Evolutionary conservation across 139 green algal genomes (phyloP).

Genomic region (Nannochloris sp.): DNA sequence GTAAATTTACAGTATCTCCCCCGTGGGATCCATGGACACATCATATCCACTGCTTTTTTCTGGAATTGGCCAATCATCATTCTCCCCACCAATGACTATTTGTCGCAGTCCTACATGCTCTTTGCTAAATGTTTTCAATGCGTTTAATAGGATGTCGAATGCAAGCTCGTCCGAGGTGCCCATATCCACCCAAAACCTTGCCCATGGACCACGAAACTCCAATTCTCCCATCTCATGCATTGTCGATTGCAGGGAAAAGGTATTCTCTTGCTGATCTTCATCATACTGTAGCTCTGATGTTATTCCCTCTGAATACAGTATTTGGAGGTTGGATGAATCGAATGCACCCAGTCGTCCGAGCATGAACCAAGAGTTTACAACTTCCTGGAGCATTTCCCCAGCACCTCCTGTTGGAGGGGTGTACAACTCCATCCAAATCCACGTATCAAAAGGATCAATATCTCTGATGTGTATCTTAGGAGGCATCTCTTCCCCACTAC

Average conservation of each 20-base stretch:
- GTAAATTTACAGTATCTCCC: neutral
- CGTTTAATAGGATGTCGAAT: slow-evolving; percentile 83
- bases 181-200: slow-evolving; percentile 67
- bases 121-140: slow-evolving; percentile 56
- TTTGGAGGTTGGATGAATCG: slow-evolving; percentile 78
- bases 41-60: neutral
- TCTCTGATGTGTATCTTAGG: slow-evolving; percentile 4
- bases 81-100: slow-evolving; percentile 53
- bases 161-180: slow-evolving; percentile 79
- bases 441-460: slow-evolving; percentile 24
- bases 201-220: slow-evolving; percentile 47
- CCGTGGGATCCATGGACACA: slow-evolving; percentile 3
- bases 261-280: neutral
- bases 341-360: slow-evolving; percentile 78
- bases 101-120: slow-evolving; percentile 53
- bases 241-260: slow-evolving; percentile 16
- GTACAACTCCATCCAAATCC: slow-evolving; percentile 28
- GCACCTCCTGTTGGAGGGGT: slow-evolving; percentile 5
- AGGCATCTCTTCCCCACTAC: slow-evolving; percentile 16
- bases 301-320: slow-evolving; percentile 41
- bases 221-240: slow-evolving; percentile 63
- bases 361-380: slow-evolving; percentile 74
- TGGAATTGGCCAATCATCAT: slow-evolving; percentile 54
- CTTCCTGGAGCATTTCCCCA: slow-evolving; percentile 30
- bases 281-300: slow-evolving; percentile 61